Evolutionary conservation across 1,284 basidiomycete species (phyloP).

Genomic region (Rugosomyces carneus): DNA sequence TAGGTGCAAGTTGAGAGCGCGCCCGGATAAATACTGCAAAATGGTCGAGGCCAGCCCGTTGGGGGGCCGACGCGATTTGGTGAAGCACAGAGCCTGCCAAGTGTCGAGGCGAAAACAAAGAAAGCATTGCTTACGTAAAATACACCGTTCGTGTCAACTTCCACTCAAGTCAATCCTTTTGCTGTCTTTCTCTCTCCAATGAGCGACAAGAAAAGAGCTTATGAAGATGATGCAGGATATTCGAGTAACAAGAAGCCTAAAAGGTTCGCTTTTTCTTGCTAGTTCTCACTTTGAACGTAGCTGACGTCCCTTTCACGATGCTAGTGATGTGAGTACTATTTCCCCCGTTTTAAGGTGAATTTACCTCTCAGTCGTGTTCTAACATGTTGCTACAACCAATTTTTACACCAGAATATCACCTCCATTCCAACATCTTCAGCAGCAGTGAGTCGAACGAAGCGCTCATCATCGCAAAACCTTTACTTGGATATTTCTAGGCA

Average conservation of each 20-base stretch:
- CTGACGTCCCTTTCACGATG: constrained; percentile 18
- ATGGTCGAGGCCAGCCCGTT: constrained; percentile 19
- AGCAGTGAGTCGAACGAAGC: constrained; percentile 29
- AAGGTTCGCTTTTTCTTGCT: constrained; percentile 42
- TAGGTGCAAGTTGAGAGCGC: constrained; percentile 70
- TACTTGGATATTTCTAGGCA: constrained; percentile 23
- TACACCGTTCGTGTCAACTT: not conserved
- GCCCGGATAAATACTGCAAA: constrained; percentile 33
- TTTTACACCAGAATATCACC: constrained; percentile 49
- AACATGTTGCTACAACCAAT: constrained; percentile 66
- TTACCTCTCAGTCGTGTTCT: constrained; percentile 40
- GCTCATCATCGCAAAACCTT: not conserved
- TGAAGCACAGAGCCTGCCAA: constrained; percentile 19
- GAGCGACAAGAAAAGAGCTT: constrained; percentile 46
- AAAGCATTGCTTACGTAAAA: not conserved
- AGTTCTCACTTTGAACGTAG: constrained; percentile 7
- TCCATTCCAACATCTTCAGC: constrained; percentile 38
- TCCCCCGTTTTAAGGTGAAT: constrained; percentile 62
- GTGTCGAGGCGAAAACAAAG: constrained; percentile 31
- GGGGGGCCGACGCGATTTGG: constrained; percentile 16
- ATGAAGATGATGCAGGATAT: constrained; percentile 46
- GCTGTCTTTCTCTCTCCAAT: constrained; percentile 23
- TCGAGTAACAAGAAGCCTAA: constrained; percentile 57
- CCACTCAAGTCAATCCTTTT: not conserved
- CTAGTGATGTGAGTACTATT: constrained; percentile 66